Conservation (phyloP, 495 filamentous ascomycete genomes). For the Talaromyces thailandensis region DNA sequence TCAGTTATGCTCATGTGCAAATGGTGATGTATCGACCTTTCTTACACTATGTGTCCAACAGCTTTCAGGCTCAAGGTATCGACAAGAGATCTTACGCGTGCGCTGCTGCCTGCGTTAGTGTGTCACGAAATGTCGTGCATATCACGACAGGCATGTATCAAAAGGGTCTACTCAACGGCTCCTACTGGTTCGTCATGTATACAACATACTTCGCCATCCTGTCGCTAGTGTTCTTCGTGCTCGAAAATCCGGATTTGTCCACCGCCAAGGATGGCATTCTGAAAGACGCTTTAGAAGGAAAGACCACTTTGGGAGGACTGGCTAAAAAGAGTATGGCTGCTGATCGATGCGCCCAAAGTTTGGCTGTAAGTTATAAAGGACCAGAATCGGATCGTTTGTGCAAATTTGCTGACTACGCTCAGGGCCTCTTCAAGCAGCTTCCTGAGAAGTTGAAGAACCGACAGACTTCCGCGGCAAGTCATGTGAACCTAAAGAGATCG, state of each 20-base stretch:
- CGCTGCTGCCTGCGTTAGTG: constrained; percentile 83
- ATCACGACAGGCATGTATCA: constrained; percentile 86
- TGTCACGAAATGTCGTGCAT: constrained; percentile 90
- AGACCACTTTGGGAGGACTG: constrained; percentile 66
- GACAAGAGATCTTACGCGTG: constrained; percentile 87
- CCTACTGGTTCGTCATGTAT: constrained; percentile 96
- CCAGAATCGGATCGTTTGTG: neutral
- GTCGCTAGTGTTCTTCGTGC: constrained; percentile 77
- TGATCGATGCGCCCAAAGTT: constrained; percentile 67
- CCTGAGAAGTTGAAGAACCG: constrained; percentile 56
- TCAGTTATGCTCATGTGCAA: constrained; percentile 85
- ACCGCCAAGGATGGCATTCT: constrained; percentile 68
- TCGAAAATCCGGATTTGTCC: constrained; percentile 78
- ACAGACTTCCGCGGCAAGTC: constrained; percentile 29
- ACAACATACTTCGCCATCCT: constrained; percentile 93
- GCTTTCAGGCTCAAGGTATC: constrained; percentile 53
- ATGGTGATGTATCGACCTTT: constrained; percentile 95
- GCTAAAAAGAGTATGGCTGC: constrained; percentile 82
- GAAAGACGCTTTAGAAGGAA: constrained; percentile 74
- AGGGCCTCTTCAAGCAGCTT: constrained; percentile 75
- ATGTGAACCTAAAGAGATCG: constrained; percentile 32
- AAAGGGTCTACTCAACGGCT: constrained; percentile 70
- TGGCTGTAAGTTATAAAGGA: constrained; percentile 47
- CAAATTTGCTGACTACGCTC: neutral
- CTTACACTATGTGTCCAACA: constrained; percentile 81